Conservation (phyloP, 2,329 filamentous ascomycete genomes). For the Fusarium coffeatum region DNA sequence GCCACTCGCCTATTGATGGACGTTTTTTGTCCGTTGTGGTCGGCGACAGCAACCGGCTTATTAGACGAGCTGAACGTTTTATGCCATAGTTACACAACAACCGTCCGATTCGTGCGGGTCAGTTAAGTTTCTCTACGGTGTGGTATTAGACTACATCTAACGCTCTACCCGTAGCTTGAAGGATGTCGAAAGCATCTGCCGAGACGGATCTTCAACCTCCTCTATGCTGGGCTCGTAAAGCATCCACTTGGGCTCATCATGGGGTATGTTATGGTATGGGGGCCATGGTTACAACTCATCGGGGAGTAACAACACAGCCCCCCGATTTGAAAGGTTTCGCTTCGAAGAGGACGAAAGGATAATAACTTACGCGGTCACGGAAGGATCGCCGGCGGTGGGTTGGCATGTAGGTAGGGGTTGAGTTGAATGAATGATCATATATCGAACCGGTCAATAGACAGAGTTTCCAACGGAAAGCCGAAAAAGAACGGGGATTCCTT, state of each 20-base stretch:
- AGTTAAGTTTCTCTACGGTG: background rate
- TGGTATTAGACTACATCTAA: background rate
- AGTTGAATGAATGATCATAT: conserved; percentile 7
- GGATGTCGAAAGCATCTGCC: background rate
- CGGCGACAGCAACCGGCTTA: conserved; percentile 12
- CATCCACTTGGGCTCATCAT: conserved; percentile 8
- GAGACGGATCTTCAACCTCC: conserved; percentile 2
- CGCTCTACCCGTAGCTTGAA: background rate
- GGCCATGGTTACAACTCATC: conserved; percentile 11
- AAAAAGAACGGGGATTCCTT: conserved; percentile 6
- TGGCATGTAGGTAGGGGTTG: background rate
- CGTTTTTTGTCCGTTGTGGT: conserved; percentile 22
- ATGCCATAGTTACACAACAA: conserved; percentile 13
- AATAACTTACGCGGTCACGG: conserved; percentile 7
- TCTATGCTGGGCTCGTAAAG: background rate
- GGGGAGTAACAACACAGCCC: conserved; percentile 5
- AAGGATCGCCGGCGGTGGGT: conserved; percentile 7
- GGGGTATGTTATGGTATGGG: background rate
- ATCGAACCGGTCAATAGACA: conserved; percentile 24
- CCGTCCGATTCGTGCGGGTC: conserved; percentile 2
- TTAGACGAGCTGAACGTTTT: conserved; percentile 15
- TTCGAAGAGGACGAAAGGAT: conserved; percentile 17
- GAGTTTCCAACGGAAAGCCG: conserved; percentile 4
- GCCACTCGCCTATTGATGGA: conserved; percentile 11
- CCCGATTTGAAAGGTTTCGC: conserved; percentile 21